Evolutionary conservation across 2,329 filamentous ascomycete species (phyloP).

Genomic region (Fusarium goolgardi): DNA sequence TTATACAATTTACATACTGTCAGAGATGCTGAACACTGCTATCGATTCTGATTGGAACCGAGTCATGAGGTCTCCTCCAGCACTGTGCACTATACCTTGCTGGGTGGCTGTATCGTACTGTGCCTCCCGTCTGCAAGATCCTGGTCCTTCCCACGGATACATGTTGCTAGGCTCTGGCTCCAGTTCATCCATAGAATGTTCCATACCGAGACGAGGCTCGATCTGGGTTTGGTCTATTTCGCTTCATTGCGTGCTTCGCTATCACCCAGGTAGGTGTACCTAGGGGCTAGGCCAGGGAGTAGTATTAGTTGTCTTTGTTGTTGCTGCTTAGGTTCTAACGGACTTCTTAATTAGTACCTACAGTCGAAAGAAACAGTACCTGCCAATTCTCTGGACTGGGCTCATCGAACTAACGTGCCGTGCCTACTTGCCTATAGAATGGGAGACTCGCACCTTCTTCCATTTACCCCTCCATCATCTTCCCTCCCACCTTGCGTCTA

Average conservation of each 20-base stretch:
- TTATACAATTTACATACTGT: conserved; percentile 29
- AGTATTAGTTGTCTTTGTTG: background rate
- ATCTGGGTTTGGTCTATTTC: conserved; percentile 1
- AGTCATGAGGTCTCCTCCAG: conserved; percentile 42
- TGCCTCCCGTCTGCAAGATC: background rate
- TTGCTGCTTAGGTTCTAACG: background rate
- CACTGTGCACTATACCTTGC: conserved; percentile 11
- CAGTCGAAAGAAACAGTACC: background rate
- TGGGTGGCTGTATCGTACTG: background rate
- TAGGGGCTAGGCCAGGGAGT: background rate
- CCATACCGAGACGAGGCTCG: background rate
- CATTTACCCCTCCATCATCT: conserved; percentile 32
- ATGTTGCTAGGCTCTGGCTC: background rate
- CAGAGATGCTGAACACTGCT: conserved; percentile 28
- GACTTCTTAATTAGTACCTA: background rate
- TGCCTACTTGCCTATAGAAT: background rate
- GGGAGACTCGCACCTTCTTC: conserved; percentile 12
- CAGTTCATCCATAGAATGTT: conserved; percentile 4
- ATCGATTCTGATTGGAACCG: conserved; percentile 24
- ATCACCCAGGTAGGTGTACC: background rate
- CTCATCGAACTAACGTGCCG: background rate
- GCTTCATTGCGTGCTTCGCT: conserved; percentile 3
- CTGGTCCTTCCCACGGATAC: background rate
- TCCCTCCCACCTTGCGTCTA: conserved; percentile 11
- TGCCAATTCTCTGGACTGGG: background rate